phyloP scores from a whole-genome alignment of 164 flowering plant species.

The Vitis rotundifolia region DNA sequence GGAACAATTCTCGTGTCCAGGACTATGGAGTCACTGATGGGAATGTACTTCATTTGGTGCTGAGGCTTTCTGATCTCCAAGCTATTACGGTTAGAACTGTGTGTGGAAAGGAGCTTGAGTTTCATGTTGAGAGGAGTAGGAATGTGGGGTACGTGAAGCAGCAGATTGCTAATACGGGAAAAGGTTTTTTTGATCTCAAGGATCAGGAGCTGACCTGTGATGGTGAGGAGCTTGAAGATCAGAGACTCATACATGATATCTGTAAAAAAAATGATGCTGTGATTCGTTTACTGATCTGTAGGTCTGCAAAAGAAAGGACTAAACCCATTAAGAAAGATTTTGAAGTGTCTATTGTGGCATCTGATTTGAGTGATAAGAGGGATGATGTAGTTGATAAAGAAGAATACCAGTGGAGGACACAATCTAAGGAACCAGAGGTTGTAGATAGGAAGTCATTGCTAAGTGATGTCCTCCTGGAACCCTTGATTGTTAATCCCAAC shows the following conservation, averaged over 20 bases:
- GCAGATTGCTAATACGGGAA: constrained; percentile 36
- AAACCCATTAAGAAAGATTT: constrained; percentile 30
- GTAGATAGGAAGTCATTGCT: constrained; percentile 6
- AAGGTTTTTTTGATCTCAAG: constrained; percentile 22
- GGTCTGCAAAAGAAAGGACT: constrained; percentile 36
- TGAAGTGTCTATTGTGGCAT: constrained; percentile 34
- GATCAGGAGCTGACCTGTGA: constrained; percentile 32
- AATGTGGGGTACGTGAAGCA: constrained; percentile 44
- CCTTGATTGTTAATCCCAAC: constrained; percentile 22
- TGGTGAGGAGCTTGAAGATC: constrained; percentile 49
- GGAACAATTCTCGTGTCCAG: constrained; percentile 26
- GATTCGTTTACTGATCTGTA: constrained; percentile 33
- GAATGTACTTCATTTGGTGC: constrained; percentile 39
- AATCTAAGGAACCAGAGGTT: neutral
- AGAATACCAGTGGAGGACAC: neutral
- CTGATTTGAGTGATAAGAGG: constrained; percentile 11
- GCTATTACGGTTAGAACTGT: constrained; percentile 37
- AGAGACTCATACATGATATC: constrained; percentile 33
- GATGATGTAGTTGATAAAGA: constrained; percentile 4
- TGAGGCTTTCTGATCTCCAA: constrained; percentile 41
- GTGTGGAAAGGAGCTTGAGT: constrained; percentile 38
- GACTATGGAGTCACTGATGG: constrained; percentile 48
- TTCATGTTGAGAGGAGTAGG: constrained; percentile 35
- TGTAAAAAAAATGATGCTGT: constrained; percentile 27
- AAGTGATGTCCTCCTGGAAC: constrained; percentile 34